phyloP scores from a whole-genome alignment of 306 rosid species.

The Fagus sylvatica region DNA sequence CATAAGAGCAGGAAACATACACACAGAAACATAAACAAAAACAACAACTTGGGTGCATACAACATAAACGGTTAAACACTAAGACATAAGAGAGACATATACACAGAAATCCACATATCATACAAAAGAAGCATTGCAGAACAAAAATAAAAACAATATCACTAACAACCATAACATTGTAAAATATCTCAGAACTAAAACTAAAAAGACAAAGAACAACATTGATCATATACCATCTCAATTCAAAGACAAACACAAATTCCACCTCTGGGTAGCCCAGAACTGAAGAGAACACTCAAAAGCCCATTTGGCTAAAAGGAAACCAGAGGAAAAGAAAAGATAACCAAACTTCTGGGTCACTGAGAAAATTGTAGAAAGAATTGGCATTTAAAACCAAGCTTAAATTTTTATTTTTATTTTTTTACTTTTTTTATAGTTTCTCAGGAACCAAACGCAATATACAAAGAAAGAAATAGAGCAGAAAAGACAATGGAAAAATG shows the following conservation, averaged over 20 bases:
- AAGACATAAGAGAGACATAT: slow-evolving; percentile 4
- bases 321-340: slow-evolving; percentile 10
- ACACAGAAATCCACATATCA: slow-evolving; percentile 11
- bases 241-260: slow-evolving; percentile 11
- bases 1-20: neutral
- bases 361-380: neutral
- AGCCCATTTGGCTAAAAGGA: slow-evolving; percentile 21
- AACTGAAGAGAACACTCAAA: slow-evolving; percentile 17
- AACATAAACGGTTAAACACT: neutral
- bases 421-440: slow-evolving; percentile 30
- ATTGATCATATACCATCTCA: slow-evolving; percentile 27
- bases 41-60: no score
- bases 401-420: slow-evolving; percentile 23
- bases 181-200: slow-evolving; percentile 14
- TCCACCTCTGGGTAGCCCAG: neutral
- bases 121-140: slow-evolving; percentile 18
- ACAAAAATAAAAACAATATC: slow-evolving; percentile 19
- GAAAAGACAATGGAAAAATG: slow-evolving; percentile 27
- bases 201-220: neutral
- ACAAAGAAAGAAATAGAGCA: slow-evolving; percentile 22
- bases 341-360: slow-evolving; percentile 6
- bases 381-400: slow-evolving; percentile 4
- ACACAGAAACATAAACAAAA: neutral
- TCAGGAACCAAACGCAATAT: slow-evolving; percentile 43
- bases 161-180: slow-evolving; percentile 15